Conservation (phyloP, 306 rosid species). For the Echinosophora koreensis region DNA sequence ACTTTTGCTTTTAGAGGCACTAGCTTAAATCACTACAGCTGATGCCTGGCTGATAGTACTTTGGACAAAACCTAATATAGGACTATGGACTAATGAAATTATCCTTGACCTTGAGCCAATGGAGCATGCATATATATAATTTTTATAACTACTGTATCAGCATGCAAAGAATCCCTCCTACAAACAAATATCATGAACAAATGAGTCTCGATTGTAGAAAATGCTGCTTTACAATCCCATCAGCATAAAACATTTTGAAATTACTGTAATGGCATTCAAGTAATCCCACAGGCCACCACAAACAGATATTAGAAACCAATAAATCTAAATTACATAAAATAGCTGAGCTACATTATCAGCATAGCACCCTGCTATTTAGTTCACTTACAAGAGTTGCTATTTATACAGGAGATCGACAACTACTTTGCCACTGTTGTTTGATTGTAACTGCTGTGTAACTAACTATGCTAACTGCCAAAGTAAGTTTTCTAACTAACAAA, state of each 20-base stretch:
- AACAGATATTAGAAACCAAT: not conserved
- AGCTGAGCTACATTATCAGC: not conserved
- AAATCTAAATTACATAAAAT: not conserved
- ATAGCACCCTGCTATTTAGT: not conserved
- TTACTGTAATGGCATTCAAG: not conserved
- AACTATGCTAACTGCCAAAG: too few species aligned
- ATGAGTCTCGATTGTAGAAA: not conserved
- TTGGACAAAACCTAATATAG: constrained; percentile 21
- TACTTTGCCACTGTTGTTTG: too few species aligned
- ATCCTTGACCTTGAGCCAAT: not conserved
- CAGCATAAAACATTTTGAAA: too few species aligned
- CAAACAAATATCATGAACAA: constrained; percentile 2
- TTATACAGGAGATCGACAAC: too few species aligned
- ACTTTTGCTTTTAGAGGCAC: constrained; percentile 22
- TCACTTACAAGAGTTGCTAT: too few species aligned
- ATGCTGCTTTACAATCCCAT: not conserved
- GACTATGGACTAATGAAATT: not conserved
- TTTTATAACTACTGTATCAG: not conserved
- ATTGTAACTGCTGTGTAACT: not conserved
- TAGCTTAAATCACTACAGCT: not conserved
- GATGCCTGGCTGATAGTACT: not conserved
- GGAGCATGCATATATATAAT: not conserved
- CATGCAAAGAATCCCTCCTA: not conserved
- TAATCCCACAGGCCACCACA: constrained; percentile 2
- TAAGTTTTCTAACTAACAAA: too few species aligned